phyloP scores from a whole-genome alignment of 1,284 basidiomycete species.

The Ustilago sp. region DNA sequence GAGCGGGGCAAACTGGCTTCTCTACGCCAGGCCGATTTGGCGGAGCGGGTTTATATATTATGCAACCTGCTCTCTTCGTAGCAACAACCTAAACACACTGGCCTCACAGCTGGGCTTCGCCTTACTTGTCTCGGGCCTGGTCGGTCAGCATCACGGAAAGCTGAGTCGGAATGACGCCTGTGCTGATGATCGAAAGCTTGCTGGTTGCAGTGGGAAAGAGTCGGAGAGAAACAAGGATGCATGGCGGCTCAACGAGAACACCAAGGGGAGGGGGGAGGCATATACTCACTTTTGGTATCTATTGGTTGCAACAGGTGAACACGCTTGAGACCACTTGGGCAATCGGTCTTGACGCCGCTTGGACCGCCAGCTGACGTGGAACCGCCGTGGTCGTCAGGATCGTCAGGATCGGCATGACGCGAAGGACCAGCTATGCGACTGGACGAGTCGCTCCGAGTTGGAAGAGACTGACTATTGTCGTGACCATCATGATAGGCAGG shows the following conservation, averaged over 20 bases:
- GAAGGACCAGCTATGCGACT: conserved; percentile 12
- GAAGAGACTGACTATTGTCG: conserved; percentile 10
- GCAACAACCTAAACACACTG: neutral
- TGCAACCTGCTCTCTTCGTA: neutral
- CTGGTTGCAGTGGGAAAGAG: neutral
- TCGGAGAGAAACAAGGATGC: conserved; percentile 13
- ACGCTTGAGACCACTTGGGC: conserved; percentile 31
- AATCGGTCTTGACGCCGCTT: conserved; percentile 6
- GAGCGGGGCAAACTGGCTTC: conserved; percentile 3
- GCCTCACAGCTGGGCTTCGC: neutral
- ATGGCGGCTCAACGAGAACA: conserved; percentile 4
- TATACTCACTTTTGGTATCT: conserved; percentile 53
- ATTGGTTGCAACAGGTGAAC: conserved; percentile 32
- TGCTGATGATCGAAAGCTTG: neutral
- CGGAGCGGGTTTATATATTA: neutral
- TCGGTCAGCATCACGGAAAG: neutral
- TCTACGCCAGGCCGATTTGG: neutral
- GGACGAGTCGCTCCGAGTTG: conserved; percentile 26
- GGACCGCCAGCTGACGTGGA: conserved; percentile 3
- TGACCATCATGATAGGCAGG: conserved; percentile 4
- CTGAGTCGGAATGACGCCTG: neutral
- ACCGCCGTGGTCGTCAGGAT: conserved; percentile 10
- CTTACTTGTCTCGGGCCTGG: too few species aligned
- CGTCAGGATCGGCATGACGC: conserved; percentile 8
- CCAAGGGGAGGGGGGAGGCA: neutral